These are phyloP conservation scores for Mercurialis annua DNA, from an alignment of 345 rosid genomes.

Conservation along the genomic window DNA sequence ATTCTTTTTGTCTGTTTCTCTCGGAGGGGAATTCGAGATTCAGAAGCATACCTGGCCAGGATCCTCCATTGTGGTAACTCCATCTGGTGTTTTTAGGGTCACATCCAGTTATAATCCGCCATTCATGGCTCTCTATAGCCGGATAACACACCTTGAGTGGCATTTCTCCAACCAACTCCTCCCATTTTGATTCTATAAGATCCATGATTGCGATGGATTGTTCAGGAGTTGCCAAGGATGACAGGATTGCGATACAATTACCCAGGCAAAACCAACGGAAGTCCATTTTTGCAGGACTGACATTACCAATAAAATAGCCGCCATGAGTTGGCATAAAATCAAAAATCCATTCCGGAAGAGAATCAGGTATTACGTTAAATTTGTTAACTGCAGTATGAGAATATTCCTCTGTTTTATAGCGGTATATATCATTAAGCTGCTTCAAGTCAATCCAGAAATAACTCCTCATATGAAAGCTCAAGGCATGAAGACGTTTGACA, in stretches of 20 bases:
- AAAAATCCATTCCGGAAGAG: constrained; percentile 94
- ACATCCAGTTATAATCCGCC: constrained; percentile 84
- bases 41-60: constrained; percentile 80
- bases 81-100: constrained; percentile 96
- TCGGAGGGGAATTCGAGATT: background rate
- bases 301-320: constrained; percentile 89
- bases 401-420: constrained; percentile 95
- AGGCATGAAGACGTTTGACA: constrained; percentile 83
- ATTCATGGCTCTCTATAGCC: constrained; percentile 90
- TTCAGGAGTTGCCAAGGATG: constrained; percentile 90
- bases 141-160: constrained; percentile 90
- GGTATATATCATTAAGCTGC: constrained; percentile 89
- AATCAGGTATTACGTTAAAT: constrained; percentile 92
- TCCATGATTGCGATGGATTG: constrained; percentile 94
- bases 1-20: background rate
- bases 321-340: constrained; percentile 86
- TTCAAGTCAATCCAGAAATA: constrained; percentile 93
- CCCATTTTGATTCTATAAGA: constrained; percentile 95
- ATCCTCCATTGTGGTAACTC: constrained; percentile 99
- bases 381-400: constrained; percentile 95
- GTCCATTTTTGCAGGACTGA: constrained; percentile 95
- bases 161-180: constrained; percentile 95
- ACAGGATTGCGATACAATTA: constrained; percentile 81
- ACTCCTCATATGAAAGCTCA: constrained; percentile 86
- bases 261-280: constrained; percentile 97